Evolutionary conservation across 306 rosid species (phyloP), one percentile per base, ranked within the genome.

Genomic region (Nissolia schottii): DNA sequence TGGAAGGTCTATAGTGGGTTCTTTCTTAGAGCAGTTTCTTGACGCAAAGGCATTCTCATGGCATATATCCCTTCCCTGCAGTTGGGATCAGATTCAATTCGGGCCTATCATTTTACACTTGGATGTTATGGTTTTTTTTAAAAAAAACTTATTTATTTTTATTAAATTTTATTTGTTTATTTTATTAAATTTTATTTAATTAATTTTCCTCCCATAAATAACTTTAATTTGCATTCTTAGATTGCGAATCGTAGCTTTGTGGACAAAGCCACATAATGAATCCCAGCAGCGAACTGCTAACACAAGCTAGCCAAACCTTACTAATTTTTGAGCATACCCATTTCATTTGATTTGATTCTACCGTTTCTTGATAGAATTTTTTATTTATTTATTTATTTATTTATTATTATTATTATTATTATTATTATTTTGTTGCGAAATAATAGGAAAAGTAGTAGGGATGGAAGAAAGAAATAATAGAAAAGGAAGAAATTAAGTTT

Each of bases 1-100:
- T 32, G 40, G 24, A 62, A 63, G 45, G 28, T 35, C 7, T 23
- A 20, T 50, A 56, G 48, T 37, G 50, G 64, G 12, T 62, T 62
- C 65, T 37, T 6, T 24, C 45, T 37, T 60, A 35, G 60, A 51
- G 65, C 35, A 74, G 41, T 8, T 18, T 24, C 57, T 1, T 18
- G 57, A 74, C 46, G 72, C 48, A 64, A 64, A 74, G 72, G 63
- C 57, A n/a, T 7, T 25, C 45, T n/a, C 78, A 48, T 48, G 62
- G 61, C 61, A 73, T 64, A 45, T 58, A 29, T 38, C 9, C 48
- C 27, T 43, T 35, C 32, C 51, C 27, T 72, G 14, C 22, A 10
- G 12, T 15, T 35, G 40, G 64, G 64, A 74, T 63, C 79, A 24
- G 64, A 75, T 75, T 63, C 78, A 74, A 11, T 12, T 63, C 45